These are phyloP conservation scores for Fusarium fujikuroi DNA, from an alignment of 2,329 filamentous ascomycete species.

Conservation along the genomic window DNA sequence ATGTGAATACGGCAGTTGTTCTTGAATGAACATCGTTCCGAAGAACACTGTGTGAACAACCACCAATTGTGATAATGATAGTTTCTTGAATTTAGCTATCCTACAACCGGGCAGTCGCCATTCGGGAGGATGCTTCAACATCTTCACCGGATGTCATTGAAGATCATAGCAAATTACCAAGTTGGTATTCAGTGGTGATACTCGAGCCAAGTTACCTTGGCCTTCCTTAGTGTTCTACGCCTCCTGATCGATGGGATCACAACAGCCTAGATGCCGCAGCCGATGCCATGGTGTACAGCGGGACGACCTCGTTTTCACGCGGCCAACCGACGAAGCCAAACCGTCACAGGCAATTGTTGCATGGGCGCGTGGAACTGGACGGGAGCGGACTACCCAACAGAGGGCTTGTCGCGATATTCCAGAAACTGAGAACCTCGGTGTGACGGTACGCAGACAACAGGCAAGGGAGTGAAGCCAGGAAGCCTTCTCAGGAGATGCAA, in stretches of 20 bases:
- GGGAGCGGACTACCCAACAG: constrained; percentile 34
- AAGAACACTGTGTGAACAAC: neutral
- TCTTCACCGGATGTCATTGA: neutral
- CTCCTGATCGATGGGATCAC: constrained; percentile 17
- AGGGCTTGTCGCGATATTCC: constrained; percentile 41
- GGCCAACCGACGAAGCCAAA: constrained; percentile 25
- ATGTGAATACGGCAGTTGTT: neutral
- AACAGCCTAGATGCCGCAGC: constrained; percentile 40
- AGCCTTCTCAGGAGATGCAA: constrained; percentile 1
- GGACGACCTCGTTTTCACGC: constrained; percentile 40
- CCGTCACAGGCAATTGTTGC: constrained; percentile 17
- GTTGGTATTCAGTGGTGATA: neutral
- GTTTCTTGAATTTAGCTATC: neutral
- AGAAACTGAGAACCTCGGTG: constrained; percentile 29
- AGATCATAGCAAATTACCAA: neutral
- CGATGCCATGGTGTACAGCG: constrained; percentile 35
- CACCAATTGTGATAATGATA: neutral
- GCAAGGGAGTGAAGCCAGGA: constrained; percentile 15
- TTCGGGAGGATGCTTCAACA: neutral
- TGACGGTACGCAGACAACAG: constrained; percentile 22
- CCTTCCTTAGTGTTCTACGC: constrained; percentile 4
- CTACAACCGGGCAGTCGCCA: neutral
- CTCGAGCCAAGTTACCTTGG: neutral
- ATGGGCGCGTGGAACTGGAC: constrained; percentile 18
- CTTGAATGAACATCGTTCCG: neutral